These are phyloP conservation scores for Podila epicladia DNA, from an alignment of 192 early-diverging fungal genomes.

Conservation along the genomic window DNA sequence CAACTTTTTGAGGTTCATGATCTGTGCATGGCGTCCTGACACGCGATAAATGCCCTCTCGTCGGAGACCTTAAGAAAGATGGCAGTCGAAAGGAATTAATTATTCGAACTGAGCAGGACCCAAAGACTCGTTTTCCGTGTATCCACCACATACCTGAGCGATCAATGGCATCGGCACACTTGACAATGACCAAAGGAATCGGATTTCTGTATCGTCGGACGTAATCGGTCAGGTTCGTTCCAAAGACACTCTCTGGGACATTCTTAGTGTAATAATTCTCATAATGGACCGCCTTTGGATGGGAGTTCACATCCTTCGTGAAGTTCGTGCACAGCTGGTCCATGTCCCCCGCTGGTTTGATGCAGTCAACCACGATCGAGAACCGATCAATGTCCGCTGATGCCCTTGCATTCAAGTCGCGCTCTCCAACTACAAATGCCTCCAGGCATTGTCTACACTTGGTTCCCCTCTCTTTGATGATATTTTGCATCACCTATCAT, in stretches of 20 bases:
- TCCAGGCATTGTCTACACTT: conserved; percentile 27
- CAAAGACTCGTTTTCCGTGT: neutral
- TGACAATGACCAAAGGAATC: conserved; percentile 40
- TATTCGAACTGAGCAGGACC: neutral
- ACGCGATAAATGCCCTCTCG: conserved; percentile 47
- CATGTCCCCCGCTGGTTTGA: conserved; percentile 35
- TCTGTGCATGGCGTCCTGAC: conserved; percentile 43
- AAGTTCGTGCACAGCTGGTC: conserved; percentile 35
- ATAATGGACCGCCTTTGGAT: conserved; percentile 35
- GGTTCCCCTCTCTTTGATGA: conserved; percentile 36
- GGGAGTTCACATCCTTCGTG: conserved; percentile 37
- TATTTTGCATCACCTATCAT: conserved; percentile 36
- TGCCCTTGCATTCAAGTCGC: conserved; percentile 3
- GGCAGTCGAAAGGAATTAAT: neutral
- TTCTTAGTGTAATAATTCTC: conserved; percentile 36
- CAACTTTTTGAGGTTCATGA: conserved; percentile 34
- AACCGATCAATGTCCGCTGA: conserved; percentile 21
- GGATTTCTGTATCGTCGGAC: conserved; percentile 24
- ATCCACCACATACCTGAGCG: conserved; percentile 18
- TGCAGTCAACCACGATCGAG: conserved; percentile 26
- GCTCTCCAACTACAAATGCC: conserved; percentile 29
- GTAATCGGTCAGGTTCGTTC: conserved; percentile 24
- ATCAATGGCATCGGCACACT: conserved; percentile 41
- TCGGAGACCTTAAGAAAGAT: conserved; percentile 10
- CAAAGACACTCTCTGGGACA: conserved; percentile 37